Percentiles rank a stretch among this genome's conserved stretches.
Evolutionary conservation across 1,139 yeast genomes (phyloP).

Genomic region (Blastobotrys elegans): DNA sequence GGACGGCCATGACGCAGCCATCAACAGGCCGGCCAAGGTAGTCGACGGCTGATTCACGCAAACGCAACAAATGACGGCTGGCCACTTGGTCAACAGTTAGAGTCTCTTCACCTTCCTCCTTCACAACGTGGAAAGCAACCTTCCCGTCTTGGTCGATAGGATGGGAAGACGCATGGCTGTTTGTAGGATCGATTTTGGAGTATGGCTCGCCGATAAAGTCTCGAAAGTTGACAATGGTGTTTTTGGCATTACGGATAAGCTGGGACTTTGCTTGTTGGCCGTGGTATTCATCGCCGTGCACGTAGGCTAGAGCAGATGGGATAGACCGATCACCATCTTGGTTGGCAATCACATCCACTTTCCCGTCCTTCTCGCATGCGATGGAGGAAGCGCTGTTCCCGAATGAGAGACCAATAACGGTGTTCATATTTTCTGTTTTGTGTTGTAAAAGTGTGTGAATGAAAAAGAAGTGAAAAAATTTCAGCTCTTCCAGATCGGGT

Average conservation of each 20-base stretch:
- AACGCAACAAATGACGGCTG: constrained; percentile 75
- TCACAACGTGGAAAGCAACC: constrained; percentile 58
- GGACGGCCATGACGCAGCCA: constrained; percentile 84
- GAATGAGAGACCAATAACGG: constrained; percentile 91
- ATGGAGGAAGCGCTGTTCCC: constrained; percentile 96
- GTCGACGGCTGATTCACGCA: constrained; percentile 87
- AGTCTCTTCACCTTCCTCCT: constrained; percentile 40
- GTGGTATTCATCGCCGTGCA: constrained; percentile 92
- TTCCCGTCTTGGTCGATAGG: constrained; percentile 68
- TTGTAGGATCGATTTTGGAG: constrained; percentile 61
- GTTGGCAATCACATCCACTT: constrained; percentile 95
- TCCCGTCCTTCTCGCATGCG: constrained; percentile 89
- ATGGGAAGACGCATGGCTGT: constrained; percentile 61
- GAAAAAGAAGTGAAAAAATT: background rate
- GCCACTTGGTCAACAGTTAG: constrained; percentile 73
- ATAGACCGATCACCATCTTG: constrained; percentile 98
- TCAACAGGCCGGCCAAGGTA: constrained; percentile 78
- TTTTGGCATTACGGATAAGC: constrained; percentile 80
- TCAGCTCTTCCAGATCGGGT: background rate
- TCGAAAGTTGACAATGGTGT: constrained; percentile 88
- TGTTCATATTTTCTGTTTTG: constrained; percentile 17
- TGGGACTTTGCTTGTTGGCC: constrained; percentile 96
- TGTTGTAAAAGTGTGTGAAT: background rate
- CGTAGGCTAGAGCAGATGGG: constrained; percentile 87
- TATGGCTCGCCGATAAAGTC: constrained; percentile 80